Evolutionary conservation across 2,329 filamentous ascomycete genomes (phyloP), one percentile per base, ranked within the genome.

Genomic region (Botryotinia narcissicola): DNA sequence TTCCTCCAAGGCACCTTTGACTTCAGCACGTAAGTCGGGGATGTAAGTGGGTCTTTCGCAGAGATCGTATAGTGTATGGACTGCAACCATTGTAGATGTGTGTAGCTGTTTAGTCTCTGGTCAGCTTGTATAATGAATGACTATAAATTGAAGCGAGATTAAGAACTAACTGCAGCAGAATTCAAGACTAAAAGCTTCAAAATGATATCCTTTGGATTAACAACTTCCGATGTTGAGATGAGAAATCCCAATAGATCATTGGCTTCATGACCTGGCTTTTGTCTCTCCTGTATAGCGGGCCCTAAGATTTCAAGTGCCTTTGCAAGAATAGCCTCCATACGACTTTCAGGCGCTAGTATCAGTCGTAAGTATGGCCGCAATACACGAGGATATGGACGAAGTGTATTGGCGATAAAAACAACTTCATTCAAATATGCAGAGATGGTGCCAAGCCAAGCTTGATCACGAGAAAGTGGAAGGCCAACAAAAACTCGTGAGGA

Each of bases 51-150:
- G 87, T 25, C 81, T 75, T 5, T 85, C 82, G 0, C 84, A 85
- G 6, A 91, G 79, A 72, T 87, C 85, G 77, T 86, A 88, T 64
- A 90, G 83, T 76, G 85, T 74, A 82, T 88, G 80, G 2, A 85
- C 86, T 0, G 67, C 67, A 22, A 83, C 76, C 0, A 84, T 82
- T 64, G 85, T 78, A 0, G 84, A 84, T 0, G 86, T 88, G 0
- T 70, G 67, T 35, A 69, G 37, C 67, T 69, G 16, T 69, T 40
- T 3, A n/a, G 10, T 37, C 0, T 59, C 35, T 40, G n/a, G n/a
- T 54, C 20, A 69, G 48, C n/a, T 40, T 59, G 25, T 16, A 16
- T 9, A 14, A 22, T 29, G 35, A 18, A 25, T 14, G 35, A 25
- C 32, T 22, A 42, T 9, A 18, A 12, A n/a, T 7, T 60, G 25